A percentile compares a stretch with the other conserved stretches of the same genome.
phyloP scores from a whole-genome alignment of 768 basidiomycete species.

The Russula lepida region DNA sequence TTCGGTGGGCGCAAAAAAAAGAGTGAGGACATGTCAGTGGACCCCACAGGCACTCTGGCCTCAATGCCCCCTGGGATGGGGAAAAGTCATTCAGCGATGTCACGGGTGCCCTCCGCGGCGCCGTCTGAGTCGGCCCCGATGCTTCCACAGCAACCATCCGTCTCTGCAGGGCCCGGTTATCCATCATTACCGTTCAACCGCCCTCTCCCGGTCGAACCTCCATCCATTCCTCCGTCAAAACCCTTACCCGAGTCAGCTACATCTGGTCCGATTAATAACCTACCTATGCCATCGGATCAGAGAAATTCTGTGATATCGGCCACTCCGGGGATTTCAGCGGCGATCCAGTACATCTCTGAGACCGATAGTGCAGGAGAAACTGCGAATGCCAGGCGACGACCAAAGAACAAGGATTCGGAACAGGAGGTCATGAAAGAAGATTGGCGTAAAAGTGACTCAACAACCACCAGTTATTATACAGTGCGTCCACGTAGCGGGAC shows the following conservation, averaged over 20 bases:
- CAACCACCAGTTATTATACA: constrained; percentile 62
- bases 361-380: constrained; percentile 29
- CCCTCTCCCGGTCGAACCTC: background rate
- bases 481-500: constrained; percentile 46
- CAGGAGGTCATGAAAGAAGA: constrained; percentile 44
- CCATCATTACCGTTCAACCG: constrained; percentile 1
- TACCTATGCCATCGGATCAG: constrained; percentile 26
- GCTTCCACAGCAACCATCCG: constrained; percentile 5
- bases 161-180: constrained; percentile 12
- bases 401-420: constrained; percentile 28
- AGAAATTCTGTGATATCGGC: constrained; percentile 46
- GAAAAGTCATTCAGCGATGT: constrained; percentile 18
- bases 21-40: constrained; percentile 37
- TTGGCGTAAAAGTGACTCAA: constrained; percentile 78
- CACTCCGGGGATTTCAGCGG: constrained; percentile 49
- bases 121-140: constrained; percentile 17
- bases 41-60: background rate
- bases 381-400: constrained; percentile 7
- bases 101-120: constrained; percentile 24
- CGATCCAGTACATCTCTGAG: constrained; percentile 44
- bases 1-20: constrained; percentile 51
- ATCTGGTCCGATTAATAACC: background rate
- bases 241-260: background rate
- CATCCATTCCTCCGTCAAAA: background rate
- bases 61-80: background rate